These are phyloP conservation scores for Gonium pectorale DNA, from an alignment of 139 green algal species.

Conservation along the genomic window DNA sequence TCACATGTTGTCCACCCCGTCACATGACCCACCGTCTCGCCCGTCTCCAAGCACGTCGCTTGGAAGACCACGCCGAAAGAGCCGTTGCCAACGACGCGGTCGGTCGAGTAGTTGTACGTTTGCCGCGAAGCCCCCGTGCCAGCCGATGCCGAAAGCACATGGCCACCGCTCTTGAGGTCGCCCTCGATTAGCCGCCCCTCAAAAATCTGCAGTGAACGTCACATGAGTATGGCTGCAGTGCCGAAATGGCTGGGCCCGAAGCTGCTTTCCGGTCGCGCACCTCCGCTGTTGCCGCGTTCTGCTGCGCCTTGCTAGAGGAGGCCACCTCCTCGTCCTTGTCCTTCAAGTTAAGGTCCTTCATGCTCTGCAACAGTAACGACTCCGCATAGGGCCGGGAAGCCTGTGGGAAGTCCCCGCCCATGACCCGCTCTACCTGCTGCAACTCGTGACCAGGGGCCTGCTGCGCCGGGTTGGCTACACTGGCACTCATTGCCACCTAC, in stretches of 20 bases:
- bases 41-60: slow-evolving; percentile 94
- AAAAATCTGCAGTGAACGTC: slow-evolving; percentile 64
- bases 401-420: background rate
- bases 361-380: slow-evolving; percentile 50
- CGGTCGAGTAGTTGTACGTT: slow-evolving; percentile 89
- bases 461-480: slow-evolving; percentile 38
- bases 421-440: slow-evolving; percentile 37
- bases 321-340: slow-evolving; percentile 60
- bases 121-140: slow-evolving; percentile 61
- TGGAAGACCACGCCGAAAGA: slow-evolving; percentile 99
- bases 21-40: slow-evolving; percentile 87
- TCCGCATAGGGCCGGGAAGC: background rate
- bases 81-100: slow-evolving; percentile 96
- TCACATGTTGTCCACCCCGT: too few relatives aligned
- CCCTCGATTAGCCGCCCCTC: slow-evolving; percentile 78
- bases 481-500: slow-evolving; percentile 43
- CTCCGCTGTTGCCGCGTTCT: slow-evolving; percentile 10
- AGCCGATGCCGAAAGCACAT: slow-evolving; percentile 58
- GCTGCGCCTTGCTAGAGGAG: slow-evolving; percentile 55
- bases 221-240: background rate
- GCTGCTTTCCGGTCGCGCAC: background rate
- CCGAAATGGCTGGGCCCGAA: background rate
- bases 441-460: slow-evolving; percentile 42
- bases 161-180: slow-evolving; percentile 63
- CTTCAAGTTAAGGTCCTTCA: slow-evolving; percentile 73